Evolutionary conservation across 306 rosid genomes (phyloP), one percentile per base, ranked within the genome.

Genomic region (Lathyrus tuberosus): DNA sequence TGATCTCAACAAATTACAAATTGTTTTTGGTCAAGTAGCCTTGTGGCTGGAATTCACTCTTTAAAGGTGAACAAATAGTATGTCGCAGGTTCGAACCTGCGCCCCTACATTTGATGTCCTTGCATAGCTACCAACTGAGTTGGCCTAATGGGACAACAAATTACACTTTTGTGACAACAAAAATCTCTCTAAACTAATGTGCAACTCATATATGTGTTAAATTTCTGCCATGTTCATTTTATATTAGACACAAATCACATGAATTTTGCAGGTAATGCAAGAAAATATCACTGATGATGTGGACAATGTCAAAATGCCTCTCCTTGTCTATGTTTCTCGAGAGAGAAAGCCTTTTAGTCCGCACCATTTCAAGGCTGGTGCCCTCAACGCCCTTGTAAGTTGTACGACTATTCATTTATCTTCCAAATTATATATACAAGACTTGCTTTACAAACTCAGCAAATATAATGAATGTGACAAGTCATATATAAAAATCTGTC

Each of bases 331-430:
- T 22, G 89, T 88, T 42, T 77, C 86, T 26, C 79, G 93, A 7
- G 97, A 86, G 78, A 88, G 81, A 72, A 82, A 52, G 57, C 75
- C 76, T 7, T 51, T 79, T 61, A 81, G 66, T 57, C 80, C 80
- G 10, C 93, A 86, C 67, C 79, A 80, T 84, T 88, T 84, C 88
- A 91, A 88, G 73, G 97, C 91, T 15, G 96, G 93, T 69, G 89
- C 96, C 2, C 84, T 85, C 47, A 91, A 91, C 71, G 85, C 67
- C 64, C 84, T 91, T 37, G 91, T 86, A 86, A 11, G 65, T 91
- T 37, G 91, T 86, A 86, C n/a, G 63, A 60, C 38, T 46, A 46
- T 68, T 10, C 12, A 44, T 16, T 15, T 40, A 43, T 69, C 28
- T 51, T 14, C 67, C 75, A 30, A 60, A 41, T 24, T 66, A 31